These are phyloP conservation scores for Polygonum maritimum DNA, from an alignment of 148 eudicot genomes.

Conservation along the genomic window DNA sequence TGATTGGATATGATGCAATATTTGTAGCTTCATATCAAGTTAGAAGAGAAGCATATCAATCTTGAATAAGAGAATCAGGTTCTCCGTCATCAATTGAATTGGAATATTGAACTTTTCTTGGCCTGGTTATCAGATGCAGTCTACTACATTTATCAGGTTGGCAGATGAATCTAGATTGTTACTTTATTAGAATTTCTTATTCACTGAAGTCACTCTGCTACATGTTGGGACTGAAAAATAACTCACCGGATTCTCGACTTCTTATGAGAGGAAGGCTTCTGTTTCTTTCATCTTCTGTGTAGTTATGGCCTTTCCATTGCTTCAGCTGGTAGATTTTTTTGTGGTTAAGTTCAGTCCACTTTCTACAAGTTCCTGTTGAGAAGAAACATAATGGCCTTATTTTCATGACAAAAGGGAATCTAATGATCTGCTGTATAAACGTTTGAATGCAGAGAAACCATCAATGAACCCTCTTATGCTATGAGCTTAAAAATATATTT, in stretches of 20 bases:
- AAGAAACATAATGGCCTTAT: neutral
- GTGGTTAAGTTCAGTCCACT: neutral
- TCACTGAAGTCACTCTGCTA: neutral
- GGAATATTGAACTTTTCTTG: neutral
- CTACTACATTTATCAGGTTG: conserved; percentile 72
- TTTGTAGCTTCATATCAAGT: too few relatives aligned
- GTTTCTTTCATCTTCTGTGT: neutral
- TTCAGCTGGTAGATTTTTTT: neutral
- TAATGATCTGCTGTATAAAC: neutral
- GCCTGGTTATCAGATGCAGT: conserved; percentile 41
- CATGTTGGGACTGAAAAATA: neutral
- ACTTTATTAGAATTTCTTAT: conserved; percentile 22
- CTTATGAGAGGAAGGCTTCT: neutral
- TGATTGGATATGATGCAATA: too few relatives aligned
- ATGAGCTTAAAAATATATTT: neutral
- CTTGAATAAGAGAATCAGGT: too few relatives aligned
- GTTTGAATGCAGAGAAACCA: neutral
- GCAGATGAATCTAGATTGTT: neutral
- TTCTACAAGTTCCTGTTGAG: neutral
- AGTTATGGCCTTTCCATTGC: neutral
- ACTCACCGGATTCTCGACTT: neutral
- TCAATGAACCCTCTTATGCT: neutral
- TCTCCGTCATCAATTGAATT: too few relatives aligned
- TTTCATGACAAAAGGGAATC: neutral
- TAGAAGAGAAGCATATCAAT: too few relatives aligned